Evolutionary conservation across 306 rosid species (phyloP), one percentile per base, ranked within the genome.

Genomic region (Castanea sativa): DNA sequence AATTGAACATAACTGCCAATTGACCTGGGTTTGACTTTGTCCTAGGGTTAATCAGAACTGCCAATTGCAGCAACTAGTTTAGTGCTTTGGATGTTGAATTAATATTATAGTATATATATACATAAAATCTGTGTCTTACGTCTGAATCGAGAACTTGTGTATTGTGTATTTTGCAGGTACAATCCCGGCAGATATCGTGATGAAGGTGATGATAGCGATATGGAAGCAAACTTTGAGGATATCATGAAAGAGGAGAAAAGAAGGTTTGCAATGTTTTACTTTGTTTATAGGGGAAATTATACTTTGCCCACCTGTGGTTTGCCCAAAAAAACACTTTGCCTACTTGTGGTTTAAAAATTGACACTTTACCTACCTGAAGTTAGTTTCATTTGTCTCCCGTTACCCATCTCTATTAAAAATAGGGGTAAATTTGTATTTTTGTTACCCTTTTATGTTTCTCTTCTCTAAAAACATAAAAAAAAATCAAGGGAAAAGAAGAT

Each of bases 201-300:
- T 0, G 92, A 90, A 5, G 97, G 91, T 0, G 97, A 89, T 53
- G 82, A 70, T 65, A 88, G 89, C 0, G 79, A 91, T 69, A 95
- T 93, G 99, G 99, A 95, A 78, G 99, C 92, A 25, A 88, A 85
- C 81, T 95, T 84, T 45, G 92, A 91, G 1, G 96, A 92, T 68
- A 95, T 95, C 35, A 23, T 80, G 93, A 74, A 2, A 85, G 99
- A 95, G 81, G 99, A 95, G 87, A 74, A 13, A 41, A 84, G 83
- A 76, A 95, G 98, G 99, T 95, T 74, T 19, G 78, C 77, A 29
- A 65, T 78, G 70, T 55, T 18, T 73, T 25, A n/a, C 21, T 69
- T 70, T 2, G 16, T 74, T 80, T 20, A 20, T 27, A 30, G 23
- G 23, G 23, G 23, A 23, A 23, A 23, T 23, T 23, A 23, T 1